Evolutionary conservation across 2,329 filamentous ascomycete species (phyloP).

Genomic region (Chaetomium strumarium): DNA sequence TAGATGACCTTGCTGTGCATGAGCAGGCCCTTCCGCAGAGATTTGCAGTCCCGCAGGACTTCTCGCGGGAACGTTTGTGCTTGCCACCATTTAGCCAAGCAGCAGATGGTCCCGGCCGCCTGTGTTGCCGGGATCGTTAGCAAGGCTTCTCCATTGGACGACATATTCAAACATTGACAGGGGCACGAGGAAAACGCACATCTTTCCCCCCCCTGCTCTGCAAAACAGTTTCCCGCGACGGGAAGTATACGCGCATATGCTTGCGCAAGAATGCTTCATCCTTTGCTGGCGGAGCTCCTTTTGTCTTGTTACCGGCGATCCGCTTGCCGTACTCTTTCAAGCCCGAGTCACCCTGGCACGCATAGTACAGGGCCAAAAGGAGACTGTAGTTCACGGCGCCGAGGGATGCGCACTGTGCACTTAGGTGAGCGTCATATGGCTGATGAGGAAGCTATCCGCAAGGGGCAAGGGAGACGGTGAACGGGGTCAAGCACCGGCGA

Average conservation of each 20-base stretch:
- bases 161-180: neutral
- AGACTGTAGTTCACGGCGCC: constrained; percentile 68
- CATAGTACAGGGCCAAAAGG: constrained; percentile 50
- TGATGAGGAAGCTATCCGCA: neutral
- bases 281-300: constrained; percentile 19
- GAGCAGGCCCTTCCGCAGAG: constrained; percentile 62
- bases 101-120: constrained; percentile 77
- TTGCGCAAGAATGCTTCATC: constrained; percentile 32
- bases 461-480: neutral
- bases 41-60: constrained; percentile 70
- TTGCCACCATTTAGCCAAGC: constrained; percentile 68
- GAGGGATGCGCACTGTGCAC: constrained; percentile 65
- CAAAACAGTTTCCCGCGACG: constrained; percentile 63
- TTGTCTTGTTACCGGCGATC: constrained; percentile 23
- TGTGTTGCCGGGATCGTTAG: constrained; percentile 27
- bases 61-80: constrained; percentile 62
- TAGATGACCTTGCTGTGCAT: constrained; percentile 81
- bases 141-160: neutral
- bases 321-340: constrained; percentile 37
- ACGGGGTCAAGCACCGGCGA: neutral
- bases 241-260: constrained; percentile 72
- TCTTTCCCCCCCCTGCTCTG: constrained; percentile 56
- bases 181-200: constrained; percentile 36
- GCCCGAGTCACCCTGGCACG: constrained; percentile 47
- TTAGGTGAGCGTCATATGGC: constrained; percentile 16